Evolutionary conservation across 768 basidiomycete genomes (phyloP), one percentile per base, ranked within the genome.

Genomic region (Clavaria fumosa): DNA sequence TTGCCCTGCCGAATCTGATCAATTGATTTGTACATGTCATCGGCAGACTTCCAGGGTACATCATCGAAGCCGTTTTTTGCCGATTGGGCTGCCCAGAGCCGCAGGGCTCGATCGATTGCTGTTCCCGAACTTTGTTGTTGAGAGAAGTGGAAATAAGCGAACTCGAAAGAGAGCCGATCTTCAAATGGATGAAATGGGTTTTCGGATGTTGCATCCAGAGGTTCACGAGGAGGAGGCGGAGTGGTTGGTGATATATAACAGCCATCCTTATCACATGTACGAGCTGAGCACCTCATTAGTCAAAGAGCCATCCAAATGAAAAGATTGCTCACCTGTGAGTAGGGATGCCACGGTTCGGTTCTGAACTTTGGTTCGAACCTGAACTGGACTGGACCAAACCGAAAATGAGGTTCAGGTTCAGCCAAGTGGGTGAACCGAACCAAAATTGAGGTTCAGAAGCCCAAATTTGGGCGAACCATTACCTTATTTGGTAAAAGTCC

Each of bases 141-240:
- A 4, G 50, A 46, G 38, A 47, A 57, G 20, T 50, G 45, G 32
- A 50, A 48, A 12, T 54, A 21, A 0, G 57, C 54, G n/a, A 38
- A 55, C 15, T 59, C 51, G 37, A 58, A 60, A 2, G 46, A 44
- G 1, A 50, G 4, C 1, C 48, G 38, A 27, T 48, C 46, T 18
- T 40, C 3, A 33, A 58, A 59, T 23, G 56, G 56, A 9, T 19
- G 42, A 49, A 51, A 60, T 3, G 46, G 32, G 34, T 50, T 53
- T 10, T 11, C 23, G 4, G 23, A 10, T 22, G 7, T 27, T 17
- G 28, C 23, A 32, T 34, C 38, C 18, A 23, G 21, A 11, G 38
- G 43, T 19, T 20, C 20, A 23, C 33, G 23, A 10, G 38, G 41
- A 40, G 41, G 9, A 9, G 9, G 26, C 14, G 26, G 26, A 28